phyloP scores from a whole-genome alignment of 306 rosid species.

The Castanea mollissima region DNA sequence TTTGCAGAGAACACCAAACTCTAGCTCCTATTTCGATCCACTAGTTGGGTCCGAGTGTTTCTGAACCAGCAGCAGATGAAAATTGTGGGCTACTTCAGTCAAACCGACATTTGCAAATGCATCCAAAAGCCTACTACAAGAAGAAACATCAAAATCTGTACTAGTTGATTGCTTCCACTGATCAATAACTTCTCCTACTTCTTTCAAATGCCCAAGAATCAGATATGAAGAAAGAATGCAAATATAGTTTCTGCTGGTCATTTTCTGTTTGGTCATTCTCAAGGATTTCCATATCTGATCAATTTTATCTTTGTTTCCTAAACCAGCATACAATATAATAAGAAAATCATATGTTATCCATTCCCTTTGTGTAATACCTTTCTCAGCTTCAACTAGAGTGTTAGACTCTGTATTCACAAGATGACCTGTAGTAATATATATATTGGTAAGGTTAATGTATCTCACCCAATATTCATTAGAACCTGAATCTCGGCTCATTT shows the following conservation, averaged over 20 bases:
- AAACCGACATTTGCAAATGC: conserved; percentile 63
- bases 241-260: conserved; percentile 74
- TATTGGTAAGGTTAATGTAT: conserved; percentile 57
- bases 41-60: conserved; percentile 39
- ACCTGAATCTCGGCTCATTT: conserved; percentile 57
- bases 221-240: conserved; percentile 76
- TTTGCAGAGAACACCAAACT: not conserved
- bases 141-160: conserved; percentile 52
- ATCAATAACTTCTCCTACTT: conserved; percentile 70
- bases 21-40: conserved; percentile 1
- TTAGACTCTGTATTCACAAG: conserved; percentile 51
- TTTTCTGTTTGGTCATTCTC: conserved; percentile 75
- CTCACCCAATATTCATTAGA: conserved; percentile 66
- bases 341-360: conserved; percentile 92
- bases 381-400: conserved; percentile 66
- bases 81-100: conserved; percentile 43
- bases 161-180: conserved; percentile 76
- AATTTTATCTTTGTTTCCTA: conserved; percentile 68
- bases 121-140: conserved; percentile 52
- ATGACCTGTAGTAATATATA: conserved; percentile 51
- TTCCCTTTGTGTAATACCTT: conserved; percentile 66
- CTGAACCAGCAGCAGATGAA: conserved; percentile 54
- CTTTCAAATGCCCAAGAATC: conserved; percentile 67
- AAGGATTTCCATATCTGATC: conserved; percentile 88
- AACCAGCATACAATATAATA: conserved; percentile 71